Evolutionary conservation across 805 yeast species (phyloP), one percentile per base, ranked within the genome.

Genomic region (Candida ascalaphidarum): DNA sequence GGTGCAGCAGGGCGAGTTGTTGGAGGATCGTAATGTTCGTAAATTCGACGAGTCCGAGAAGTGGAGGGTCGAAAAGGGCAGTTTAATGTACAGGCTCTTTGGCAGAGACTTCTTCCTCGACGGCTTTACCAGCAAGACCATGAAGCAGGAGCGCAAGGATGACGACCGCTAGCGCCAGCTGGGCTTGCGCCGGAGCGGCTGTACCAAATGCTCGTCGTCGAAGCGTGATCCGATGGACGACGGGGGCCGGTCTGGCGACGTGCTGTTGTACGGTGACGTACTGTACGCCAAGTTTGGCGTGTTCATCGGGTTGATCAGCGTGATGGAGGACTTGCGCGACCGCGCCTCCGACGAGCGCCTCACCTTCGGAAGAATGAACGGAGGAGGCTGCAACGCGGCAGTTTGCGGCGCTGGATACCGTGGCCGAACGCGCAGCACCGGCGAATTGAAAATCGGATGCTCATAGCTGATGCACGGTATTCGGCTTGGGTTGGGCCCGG

Each of bases 41-140:
- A 52, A 47, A 34, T 61, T 51, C 28, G 57, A 44, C 28, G 68
- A 61, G 35, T 49, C 34, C 4, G 65, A 59, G 34, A 61, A 60
- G 33, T 62, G 66, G 67, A 36, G 39, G 27, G 30, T 17, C 11
- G 68, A 61, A 35, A 49, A 43, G 35, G 42, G 55, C 24, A 55
- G 61, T 35, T 36, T 46, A 31, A 43, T 51, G 55, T 62, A 61
- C 40, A 50, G 44, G 34, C 25, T 61, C 7, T 61, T 62, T 34
- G 69, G 69, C 0, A 45, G 41, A 23, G 69, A 62, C 30, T 59
- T 56, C 40, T 62, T 51, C 35, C 48, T 61, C 26, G 68, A 62
- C 30, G 68, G 68, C 9, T 59, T 59, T 30, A 62, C 68, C 17
- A 60, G 65, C 32, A 56, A 51, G 32, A 58, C 68, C 3, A 54